These are phyloP conservation scores for Neoascochyta sp. DNA, from an alignment of 2,329 filamentous ascomycete genomes.

Conservation along the genomic window DNA sequence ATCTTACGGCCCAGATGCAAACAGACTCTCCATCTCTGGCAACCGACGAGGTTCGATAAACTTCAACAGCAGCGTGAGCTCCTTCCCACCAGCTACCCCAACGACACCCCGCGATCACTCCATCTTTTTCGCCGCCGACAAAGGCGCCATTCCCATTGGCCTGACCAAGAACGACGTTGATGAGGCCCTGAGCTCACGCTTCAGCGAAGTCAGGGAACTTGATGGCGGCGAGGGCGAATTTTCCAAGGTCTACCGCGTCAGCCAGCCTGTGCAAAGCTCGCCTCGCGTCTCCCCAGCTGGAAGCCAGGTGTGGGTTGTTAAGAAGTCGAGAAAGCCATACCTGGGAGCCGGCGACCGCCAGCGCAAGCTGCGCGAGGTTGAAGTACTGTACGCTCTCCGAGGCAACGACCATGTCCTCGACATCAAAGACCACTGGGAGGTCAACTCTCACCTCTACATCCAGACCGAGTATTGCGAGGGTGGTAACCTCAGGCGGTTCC, in stretches of 20 bases:
- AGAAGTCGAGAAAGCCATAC: conserved; percentile 82
- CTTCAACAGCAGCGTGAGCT: conserved; percentile 41
- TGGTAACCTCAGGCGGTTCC: conserved; percentile 81
- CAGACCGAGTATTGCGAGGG: conserved; percentile 97
- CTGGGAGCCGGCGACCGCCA: conserved; percentile 76
- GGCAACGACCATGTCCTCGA: conserved; percentile 82
- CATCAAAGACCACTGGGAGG: conserved; percentile 84
- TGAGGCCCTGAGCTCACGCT: conserved; percentile 67
- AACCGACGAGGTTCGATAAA: conserved; percentile 39
- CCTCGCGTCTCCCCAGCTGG: conserved; percentile 21
- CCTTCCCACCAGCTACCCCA: conserved; percentile 74
- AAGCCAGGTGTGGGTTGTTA: conserved; percentile 74
- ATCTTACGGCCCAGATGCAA: conserved; percentile 73
- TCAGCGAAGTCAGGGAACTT: conserved; percentile 69
- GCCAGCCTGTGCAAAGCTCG: conserved; percentile 43
- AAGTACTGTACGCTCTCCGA: conserved; percentile 70
- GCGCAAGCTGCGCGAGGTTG: conserved; percentile 78
- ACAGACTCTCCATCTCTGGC: conserved; percentile 74
- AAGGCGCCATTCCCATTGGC: conserved; percentile 58
- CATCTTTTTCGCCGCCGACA: conserved; percentile 54
- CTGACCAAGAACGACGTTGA: conserved; percentile 73
- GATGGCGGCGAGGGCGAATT: conserved; percentile 82
- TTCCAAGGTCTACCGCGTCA: conserved; percentile 83
- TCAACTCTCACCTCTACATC: conserved; percentile 82
- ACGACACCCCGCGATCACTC: conserved; percentile 63